phyloP scores from a whole-genome alignment of 352 stramenopile genomes.

The Phytophthora tubulina region DNA sequence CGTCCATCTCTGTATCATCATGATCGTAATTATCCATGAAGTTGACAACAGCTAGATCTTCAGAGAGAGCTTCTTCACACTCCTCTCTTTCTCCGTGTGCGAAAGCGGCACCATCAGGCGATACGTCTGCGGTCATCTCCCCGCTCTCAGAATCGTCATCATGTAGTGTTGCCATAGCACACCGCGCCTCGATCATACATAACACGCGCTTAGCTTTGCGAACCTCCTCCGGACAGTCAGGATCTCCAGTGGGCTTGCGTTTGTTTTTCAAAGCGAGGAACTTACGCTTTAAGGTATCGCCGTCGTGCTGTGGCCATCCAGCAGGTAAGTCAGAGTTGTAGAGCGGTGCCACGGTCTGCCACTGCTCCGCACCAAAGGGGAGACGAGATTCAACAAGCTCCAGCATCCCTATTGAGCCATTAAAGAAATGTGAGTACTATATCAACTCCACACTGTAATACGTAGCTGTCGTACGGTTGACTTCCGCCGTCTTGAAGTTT shows the following conservation, averaged over 20 bases:
- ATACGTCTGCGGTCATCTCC: not conserved
- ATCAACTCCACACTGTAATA: not conserved
- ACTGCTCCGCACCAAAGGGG: not conserved
- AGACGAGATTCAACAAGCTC: not conserved
- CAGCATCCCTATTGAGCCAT: not conserved
- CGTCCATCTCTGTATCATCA: not conserved
- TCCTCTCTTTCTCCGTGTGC: not conserved
- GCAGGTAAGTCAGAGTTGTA: slow-evolving; percentile 16
- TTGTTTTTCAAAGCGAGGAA: slow-evolving; percentile 12
- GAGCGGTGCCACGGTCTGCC: not conserved
- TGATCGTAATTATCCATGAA: not conserved
- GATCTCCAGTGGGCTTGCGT: slow-evolving; percentile 9
- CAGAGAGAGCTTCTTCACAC: not conserved
- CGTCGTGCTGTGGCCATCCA: slow-evolving; percentile 13
- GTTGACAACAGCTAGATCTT: not conserved
- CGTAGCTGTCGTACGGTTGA: not conserved
- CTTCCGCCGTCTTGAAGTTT: not conserved
- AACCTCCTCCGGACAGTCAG: slow-evolving; percentile 2
- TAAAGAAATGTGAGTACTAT: not conserved
- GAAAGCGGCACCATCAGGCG: not conserved
- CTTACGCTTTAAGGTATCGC: slow-evolving; percentile 12
- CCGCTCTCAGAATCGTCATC: not conserved
- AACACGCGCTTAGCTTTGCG: slow-evolving; percentile 1
- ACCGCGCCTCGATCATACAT: not conserved
- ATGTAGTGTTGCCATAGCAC: not conserved